Evolutionary conservation across 108 stramenopile species (phyloP).

Genomic region (Schizochytrium sp.): DNA sequence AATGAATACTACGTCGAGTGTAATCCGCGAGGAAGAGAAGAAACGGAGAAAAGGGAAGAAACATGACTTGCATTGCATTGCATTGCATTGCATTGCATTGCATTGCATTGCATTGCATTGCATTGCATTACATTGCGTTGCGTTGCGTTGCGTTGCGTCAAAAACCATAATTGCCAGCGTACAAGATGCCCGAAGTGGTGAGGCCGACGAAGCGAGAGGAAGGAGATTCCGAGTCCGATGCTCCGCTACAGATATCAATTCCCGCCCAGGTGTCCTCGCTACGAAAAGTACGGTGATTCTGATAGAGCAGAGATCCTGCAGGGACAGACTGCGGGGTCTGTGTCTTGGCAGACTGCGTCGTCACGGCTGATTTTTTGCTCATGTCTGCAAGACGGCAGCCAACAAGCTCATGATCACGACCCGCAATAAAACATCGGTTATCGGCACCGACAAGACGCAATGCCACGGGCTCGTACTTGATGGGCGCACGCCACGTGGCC

Average conservation of each 20-base stretch:
- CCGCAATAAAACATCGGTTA: not conserved
- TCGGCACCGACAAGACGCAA: not conserved
- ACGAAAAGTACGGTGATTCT: conserved; percentile 9
- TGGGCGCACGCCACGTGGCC: not conserved
- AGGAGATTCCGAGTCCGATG: not conserved
- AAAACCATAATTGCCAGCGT: not conserved
- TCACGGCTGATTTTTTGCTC: not conserved
- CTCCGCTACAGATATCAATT: not conserved
- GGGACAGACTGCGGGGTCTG: not conserved
- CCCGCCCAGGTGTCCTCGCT: conserved; percentile 1
- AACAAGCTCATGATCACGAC: not conserved
- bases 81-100: too few species aligned
- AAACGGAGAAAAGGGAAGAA: too few species aligned
- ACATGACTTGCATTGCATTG: too few species aligned
- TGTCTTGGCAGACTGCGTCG: not conserved
- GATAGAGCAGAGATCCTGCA: not conserved
- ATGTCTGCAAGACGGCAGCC: not conserved
- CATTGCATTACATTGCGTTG: too few species aligned
- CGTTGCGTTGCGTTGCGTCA: not conserved
- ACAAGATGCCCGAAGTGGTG: not conserved
- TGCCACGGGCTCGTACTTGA: not conserved
- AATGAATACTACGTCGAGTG: too few species aligned
- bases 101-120: too few species aligned
- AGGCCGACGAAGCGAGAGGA: not conserved
- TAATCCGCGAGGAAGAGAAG: too few species aligned